Evolutionary conservation across 2,329 filamentous ascomycete species (phyloP), one percentile per base, ranked within the genome.

Genomic region (Trichoderma brevicompactum): DNA sequence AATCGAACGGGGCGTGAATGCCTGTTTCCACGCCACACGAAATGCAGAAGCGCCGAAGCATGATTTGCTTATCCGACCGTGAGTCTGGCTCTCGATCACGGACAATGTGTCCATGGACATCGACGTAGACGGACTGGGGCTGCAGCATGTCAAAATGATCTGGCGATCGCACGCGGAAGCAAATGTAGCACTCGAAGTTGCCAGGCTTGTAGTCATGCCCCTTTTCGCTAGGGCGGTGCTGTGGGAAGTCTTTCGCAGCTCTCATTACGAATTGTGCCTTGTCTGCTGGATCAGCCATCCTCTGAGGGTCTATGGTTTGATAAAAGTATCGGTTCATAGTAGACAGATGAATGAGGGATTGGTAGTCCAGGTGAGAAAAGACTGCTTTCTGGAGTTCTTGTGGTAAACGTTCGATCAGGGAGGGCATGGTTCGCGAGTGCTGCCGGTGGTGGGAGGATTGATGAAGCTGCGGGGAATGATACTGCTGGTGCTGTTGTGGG

Each of bases 101-200:
- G 23, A 79, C 69, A 17, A 76, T 66, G 28, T 69, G 71, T 28
- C 75, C 76, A 12, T 68, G 67, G 36, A 65, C 59, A 67, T 79
- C 76, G 48, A 79, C 67, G 64, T 74, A 75, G 17, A 74, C 73
- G 13, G 70, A 71, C 44, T 73, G 71, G 3, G 73, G 72, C 64
- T 79, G 78, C 15, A 76, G 70, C 64, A 74, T 72, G 65, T 80
- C 77, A 67, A 80, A 80, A 65, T 76, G 72, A 46, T 76, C 74
- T 5, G 78, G 77, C 3, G 72, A 71, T 50, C 78, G 74, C n/a
- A 80, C 77, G 2, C 77, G 74, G 66, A 77, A 80, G 71, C 79
- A 80, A 32, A 78, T 71, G 68, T 79, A 80, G 68, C 78, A 80
- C 66, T 79, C 78, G 50, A 78, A 76, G 68, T 80, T 80, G 15